These are phyloP conservation scores for Colletotrichum shisoi DNA, from an alignment of 2,329 filamentous ascomycete genomes.

Conservation along the genomic window DNA sequence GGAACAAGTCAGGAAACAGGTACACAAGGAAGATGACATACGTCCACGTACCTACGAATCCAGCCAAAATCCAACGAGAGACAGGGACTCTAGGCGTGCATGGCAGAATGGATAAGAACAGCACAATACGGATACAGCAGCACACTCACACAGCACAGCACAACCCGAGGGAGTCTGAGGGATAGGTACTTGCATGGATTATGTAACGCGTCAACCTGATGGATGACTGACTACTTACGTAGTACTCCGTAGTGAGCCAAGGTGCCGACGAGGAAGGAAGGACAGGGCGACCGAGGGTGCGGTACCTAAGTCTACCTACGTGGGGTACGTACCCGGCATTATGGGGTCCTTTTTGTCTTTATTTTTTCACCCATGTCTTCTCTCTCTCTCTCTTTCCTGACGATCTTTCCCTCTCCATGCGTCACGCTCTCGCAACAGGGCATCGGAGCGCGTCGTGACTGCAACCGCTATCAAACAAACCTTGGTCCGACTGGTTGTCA, in stretches of 20 bases:
- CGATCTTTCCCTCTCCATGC: constrained; percentile 6
- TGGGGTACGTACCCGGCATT: neutral
- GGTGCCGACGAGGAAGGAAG: constrained; percentile 30
- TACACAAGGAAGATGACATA: constrained; percentile 17
- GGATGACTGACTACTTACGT: constrained; percentile 29
- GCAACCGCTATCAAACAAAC: neutral
- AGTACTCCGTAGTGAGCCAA: constrained; percentile 33
- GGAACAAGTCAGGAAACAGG: constrained; percentile 15
- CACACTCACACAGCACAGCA: too few species aligned
- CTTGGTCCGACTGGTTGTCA: constrained; percentile 42
- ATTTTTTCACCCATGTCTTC: neutral
- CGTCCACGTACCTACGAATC: neutral
- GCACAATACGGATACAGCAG: neutral
- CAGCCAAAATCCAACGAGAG: neutral
- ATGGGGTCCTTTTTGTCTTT: neutral
- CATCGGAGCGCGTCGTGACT: too few species aligned
- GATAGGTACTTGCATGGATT: too few species aligned
- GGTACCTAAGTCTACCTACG: neutral
- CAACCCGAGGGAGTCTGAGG: too few species aligned
- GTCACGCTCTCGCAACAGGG: too few species aligned
- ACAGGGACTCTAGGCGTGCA: neutral
- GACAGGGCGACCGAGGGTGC: neutral
- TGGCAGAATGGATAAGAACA: neutral
- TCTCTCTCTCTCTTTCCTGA: neutral
- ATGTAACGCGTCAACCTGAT: too few species aligned